Base-by-base conservation (phyloP, 192 early-diverging fungal genomes). In the Backusella psychrophila region DNA sequence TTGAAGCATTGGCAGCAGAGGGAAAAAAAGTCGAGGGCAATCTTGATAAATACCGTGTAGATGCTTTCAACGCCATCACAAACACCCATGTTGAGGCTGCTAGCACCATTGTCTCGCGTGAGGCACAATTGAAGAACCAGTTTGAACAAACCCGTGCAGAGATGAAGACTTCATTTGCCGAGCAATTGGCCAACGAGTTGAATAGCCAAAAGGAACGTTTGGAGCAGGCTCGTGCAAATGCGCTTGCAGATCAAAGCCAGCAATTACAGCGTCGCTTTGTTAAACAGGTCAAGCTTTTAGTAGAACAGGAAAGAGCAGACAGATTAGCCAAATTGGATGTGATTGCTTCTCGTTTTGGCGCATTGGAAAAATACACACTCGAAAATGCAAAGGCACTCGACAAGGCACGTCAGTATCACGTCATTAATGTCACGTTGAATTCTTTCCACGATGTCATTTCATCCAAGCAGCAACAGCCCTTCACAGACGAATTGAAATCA, bases 301-400 rank as follows among this genome's bases (percentile, higher is more conserved):
- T 98, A 14, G 96, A 98, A 71, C 85, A 92, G 63, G 96, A 98
- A 85, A 92, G 96, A 69, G 89, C 88, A 23, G 94, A 95, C 12
- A 91, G 96, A 29, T 84, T 98, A 75, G 94, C 95, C 8, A 87
- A 91, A 35, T 77, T 98, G 56, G 94, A 96, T 78, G 87, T 91
- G 68, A 88, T 98, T 63, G 87, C 88, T 69, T 78, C 91, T 34
- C 91, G 93, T 74, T 78, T 96, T 19, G 91, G 89, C 73, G 81
- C 90, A 52, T 87, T 97, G 39, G 90, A 91, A 66, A 80, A 84
- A 66, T 83, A 93, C 72, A 85, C 87, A 11, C 77, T 91, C 66
- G 85, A 91, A 38, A 92, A 91, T 71, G 90, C 90, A 15, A 89
- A 92, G 26, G 80, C 84, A 56, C 86, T 93, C 66, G 86, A 90